Evolutionary conservation across 2,329 filamentous ascomycete genomes (phyloP), one percentile per base, ranked within the genome.

Genomic region (Curvularia lunata): DNA sequence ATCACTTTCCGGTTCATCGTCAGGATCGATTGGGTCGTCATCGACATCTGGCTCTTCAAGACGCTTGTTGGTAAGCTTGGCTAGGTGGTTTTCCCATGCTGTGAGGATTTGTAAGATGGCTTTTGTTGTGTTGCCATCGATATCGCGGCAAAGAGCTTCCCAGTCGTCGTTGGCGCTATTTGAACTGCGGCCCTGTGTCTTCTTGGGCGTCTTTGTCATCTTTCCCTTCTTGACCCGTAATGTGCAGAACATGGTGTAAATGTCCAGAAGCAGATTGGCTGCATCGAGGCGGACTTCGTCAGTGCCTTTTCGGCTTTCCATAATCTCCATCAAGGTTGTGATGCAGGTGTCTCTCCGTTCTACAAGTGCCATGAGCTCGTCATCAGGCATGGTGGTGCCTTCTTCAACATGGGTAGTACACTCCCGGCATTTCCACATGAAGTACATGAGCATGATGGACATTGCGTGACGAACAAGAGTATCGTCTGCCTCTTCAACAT

Each of bases 351-450:
- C 84, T 46, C 84, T 81, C 53, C 82, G 80, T 42, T 75, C 73
- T 10, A 80, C 79, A 5, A 84, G 79, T 21, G 84, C 77, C 65
- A 90, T 86, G 28, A 92, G 79, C 7, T 87, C 84, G 6, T 80
- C 76, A 48, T 86, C 81, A 1, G 86, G 70, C 53, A 91, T 83
- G 4, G 81, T 59, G 6, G 70, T 74, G 10, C 66, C 70, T 13
- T 69, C 60, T 48, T 70, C 82, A 43, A 81, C 68, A 16, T 72
- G 63, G 4, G 64, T 63, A n/a, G 73, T 69, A 47, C 78, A 72
- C 40, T 83, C 81, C 52, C 86, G 85, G 21, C 90, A 85, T 73
- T 95, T 94, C 95, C 95, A 99, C 87, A 96, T 91, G 73, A 97
- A 96, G 79, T 97, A 98, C 78, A 96, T 92, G 46, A 92, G 84